Evolutionary conservation across 2,329 filamentous ascomycete species (phyloP).

Genomic region (Xylariaceae sp.): DNA sequence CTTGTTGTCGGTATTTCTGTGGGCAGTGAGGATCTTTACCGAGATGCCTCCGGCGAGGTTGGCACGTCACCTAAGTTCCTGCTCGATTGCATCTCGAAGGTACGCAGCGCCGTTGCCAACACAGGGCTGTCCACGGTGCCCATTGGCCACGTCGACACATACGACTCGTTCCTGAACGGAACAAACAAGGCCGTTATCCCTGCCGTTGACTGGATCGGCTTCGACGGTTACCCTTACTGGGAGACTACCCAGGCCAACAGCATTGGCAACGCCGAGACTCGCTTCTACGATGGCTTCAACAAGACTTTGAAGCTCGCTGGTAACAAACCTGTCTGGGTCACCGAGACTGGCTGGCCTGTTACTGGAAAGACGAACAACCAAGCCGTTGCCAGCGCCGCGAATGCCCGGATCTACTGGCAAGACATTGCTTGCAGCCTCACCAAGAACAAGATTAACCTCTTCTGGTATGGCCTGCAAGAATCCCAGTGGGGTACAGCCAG

Average conservation of each 20-base stretch:
- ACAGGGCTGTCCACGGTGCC: constrained; percentile 45
- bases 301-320: constrained; percentile 60
- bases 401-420: constrained; percentile 50
- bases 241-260: constrained; percentile 50
- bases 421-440: constrained; percentile 42
- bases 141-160: constrained; percentile 64
- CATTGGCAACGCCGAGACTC: constrained; percentile 52
- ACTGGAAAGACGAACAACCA: constrained; percentile 51
- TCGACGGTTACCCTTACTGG: constrained; percentile 62
- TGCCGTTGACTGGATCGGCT: constrained; percentile 60
- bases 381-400: constrained; percentile 55
- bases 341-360: constrained; percentile 65
- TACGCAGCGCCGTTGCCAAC: constrained; percentile 55
- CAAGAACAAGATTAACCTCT: constrained; percentile 41
- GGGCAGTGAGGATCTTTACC: constrained; percentile 64
- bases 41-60: constrained; percentile 48
- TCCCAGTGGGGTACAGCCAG: constrained; percentile 43
- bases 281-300: constrained; percentile 50
- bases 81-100: constrained; percentile 63
- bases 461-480: constrained; percentile 48
- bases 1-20: constrained; percentile 61
- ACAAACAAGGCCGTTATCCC: constrained; percentile 57
- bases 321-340: constrained; percentile 65
- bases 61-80: constrained; percentile 53
- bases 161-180: constrained; percentile 57